Percentiles rank a stretch among this genome's conserved stretches.
These are phyloP conservation scores for Entelexis sorbosivorans DNA, from an alignment of 1,139 yeast species.

Conservation along the genomic window DNA sequence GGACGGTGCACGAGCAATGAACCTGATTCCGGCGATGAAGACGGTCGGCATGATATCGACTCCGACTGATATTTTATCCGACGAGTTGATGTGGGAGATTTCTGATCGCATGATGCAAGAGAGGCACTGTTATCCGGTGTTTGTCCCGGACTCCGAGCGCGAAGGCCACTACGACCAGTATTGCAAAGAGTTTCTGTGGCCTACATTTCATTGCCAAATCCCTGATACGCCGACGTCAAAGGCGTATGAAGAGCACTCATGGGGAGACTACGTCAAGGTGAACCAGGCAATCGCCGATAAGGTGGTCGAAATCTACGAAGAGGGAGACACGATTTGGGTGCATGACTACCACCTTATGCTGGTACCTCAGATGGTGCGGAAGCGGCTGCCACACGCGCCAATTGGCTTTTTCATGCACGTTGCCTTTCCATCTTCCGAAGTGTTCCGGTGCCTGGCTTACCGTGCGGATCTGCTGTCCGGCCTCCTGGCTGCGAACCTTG, in stretches of 20 bases:
- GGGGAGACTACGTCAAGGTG: slow-evolving; percentile 69
- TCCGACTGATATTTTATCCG: slow-evolving; percentile 75
- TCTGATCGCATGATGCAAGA: slow-evolving; percentile 35
- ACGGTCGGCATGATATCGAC: slow-evolving; percentile 91
- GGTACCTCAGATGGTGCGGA: slow-evolving; percentile 76
- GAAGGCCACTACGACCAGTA: slow-evolving; percentile 84
- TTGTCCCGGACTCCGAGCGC: slow-evolving; percentile 64
- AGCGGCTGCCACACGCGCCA: slow-evolving; percentile 64
- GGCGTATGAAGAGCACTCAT: slow-evolving; percentile 90
- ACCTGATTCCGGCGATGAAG: slow-evolving; percentile 39
- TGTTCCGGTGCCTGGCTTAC: slow-evolving; percentile 86
- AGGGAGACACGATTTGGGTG: slow-evolving; percentile 73
- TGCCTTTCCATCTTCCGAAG: slow-evolving; percentile 92
- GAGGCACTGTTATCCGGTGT: slow-evolving; percentile 46
- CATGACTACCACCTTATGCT: slow-evolving; percentile 87
- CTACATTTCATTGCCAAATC: slow-evolving; percentile 88
- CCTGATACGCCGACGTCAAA: slow-evolving; percentile 92
- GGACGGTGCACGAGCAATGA: slow-evolving; percentile 44
- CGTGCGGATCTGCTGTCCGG: slow-evolving; percentile 69
- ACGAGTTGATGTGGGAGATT: slow-evolving; percentile 36
- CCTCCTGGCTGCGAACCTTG: slow-evolving; percentile 75
- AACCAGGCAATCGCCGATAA: slow-evolving; percentile 75
- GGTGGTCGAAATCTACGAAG: slow-evolving; percentile 52
- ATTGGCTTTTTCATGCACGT: slow-evolving; percentile 90
- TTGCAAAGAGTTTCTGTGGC: slow-evolving; percentile 93